These are phyloP conservation scores for Colletotrichum tamarilloi DNA, from an alignment of 2,329 filamentous ascomycete species.

Conservation along the genomic window DNA sequence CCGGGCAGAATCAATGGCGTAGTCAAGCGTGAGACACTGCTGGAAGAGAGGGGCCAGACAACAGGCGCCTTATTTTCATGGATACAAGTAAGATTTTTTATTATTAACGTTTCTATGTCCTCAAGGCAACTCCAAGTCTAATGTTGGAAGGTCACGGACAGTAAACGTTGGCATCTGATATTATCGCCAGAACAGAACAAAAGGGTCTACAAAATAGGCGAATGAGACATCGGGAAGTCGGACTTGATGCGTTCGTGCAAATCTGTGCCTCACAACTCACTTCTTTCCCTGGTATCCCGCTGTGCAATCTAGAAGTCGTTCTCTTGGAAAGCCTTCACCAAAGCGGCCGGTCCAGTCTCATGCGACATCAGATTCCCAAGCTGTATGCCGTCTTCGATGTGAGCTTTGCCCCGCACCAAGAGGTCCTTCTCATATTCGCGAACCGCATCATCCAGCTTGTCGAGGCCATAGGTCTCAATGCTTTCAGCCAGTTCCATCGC, in stretches of 20 bases:
- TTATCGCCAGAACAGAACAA: no score
- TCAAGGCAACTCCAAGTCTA: no score
- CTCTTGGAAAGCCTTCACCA: not conserved
- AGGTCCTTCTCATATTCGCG: not conserved
- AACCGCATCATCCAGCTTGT: not conserved
- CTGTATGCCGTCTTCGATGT: not conserved
- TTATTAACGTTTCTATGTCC: no score
- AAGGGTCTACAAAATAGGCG: no score
- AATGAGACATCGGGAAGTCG: no score
- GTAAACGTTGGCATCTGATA: no score
- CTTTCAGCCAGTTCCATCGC: slow-evolving; percentile 49
- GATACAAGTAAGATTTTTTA: no score
- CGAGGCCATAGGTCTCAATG: not conserved
- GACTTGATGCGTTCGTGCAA: no score
- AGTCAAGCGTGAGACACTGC: not conserved
- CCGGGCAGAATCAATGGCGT: not conserved
- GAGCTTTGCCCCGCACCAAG: not conserved
- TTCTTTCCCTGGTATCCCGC: no score
- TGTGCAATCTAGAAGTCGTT: not conserved
- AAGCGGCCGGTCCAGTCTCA: not conserved
- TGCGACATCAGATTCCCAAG: not conserved
- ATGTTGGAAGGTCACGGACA: no score
- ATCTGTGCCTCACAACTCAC: no score
- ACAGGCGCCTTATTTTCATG: not conserved
- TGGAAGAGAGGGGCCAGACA: not conserved